Percentiles rank a stretch among this genome's conserved stretches.
phyloP scores from a whole-genome alignment of 1,139 yeast species.

The Eremothecium gossypii region DNA sequence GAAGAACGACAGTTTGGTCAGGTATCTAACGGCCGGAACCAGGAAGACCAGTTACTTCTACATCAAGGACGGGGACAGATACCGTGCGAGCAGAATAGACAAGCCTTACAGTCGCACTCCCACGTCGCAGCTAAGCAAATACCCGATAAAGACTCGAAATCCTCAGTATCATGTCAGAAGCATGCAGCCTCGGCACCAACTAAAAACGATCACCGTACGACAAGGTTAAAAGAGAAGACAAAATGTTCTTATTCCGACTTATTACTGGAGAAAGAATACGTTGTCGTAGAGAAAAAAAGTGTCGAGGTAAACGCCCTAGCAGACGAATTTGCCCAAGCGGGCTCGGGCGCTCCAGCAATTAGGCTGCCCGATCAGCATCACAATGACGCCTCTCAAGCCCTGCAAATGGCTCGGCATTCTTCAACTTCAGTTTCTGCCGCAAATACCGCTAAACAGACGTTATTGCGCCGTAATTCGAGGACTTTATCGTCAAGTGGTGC shows the following conservation, averaged over 20 bases:
- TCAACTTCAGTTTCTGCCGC: conserved; percentile 6
- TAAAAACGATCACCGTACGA: neutral
- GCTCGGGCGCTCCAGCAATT: conserved; percentile 47
- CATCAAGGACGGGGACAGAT: neutral
- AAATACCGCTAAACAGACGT: conserved; percentile 11
- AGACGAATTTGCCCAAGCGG: conserved; percentile 73
- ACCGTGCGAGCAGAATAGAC: neutral
- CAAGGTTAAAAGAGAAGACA: neutral
- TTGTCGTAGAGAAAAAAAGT: conserved; percentile 86
- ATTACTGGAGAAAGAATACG: conserved; percentile 67
- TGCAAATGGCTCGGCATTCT: conserved; percentile 2
- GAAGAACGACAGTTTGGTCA: too few species aligned
- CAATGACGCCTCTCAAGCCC: conserved; percentile 3
- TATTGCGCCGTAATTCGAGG: conserved; percentile 26
- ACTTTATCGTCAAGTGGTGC: conserved; percentile 31
- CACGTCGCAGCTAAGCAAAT: neutral
- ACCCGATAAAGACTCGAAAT: conserved; percentile 1
- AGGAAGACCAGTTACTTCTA: neutral
- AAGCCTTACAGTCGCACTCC: neutral
- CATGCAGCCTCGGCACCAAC: conserved; percentile 1
- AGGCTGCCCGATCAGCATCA: conserved; percentile 14
- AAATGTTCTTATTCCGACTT: conserved; percentile 14
- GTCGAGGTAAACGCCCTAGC: conserved; percentile 95
- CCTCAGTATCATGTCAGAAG: neutral
- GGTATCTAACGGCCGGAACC: too few species aligned